Evolutionary conservation across 257 asterid species (phyloP).

Genomic region (Leptodermis oblonga): DNA sequence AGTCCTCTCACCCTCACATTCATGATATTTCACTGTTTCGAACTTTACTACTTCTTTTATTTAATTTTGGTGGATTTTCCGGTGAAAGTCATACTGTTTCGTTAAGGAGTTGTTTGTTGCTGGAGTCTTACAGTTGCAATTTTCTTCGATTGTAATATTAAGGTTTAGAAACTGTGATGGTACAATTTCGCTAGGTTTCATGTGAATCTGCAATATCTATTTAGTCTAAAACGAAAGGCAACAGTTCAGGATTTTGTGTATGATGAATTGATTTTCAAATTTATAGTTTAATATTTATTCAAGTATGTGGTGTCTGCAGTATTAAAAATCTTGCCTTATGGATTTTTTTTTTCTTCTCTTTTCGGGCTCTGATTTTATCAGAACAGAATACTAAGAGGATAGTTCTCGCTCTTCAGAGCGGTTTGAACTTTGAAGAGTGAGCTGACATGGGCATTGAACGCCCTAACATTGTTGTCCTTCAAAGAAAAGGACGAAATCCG

Average conservation of each 20-base stretch:
- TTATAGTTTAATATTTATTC: neutral
- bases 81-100: neutral
- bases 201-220: neutral
- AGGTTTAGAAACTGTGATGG: neutral
- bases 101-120: neutral
- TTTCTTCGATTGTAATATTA: too few relatives aligned
- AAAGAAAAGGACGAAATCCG: constrained; percentile 97
- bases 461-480: constrained; percentile 85
- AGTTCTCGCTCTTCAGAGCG: constrained; percentile 96
- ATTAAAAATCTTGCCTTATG: neutral
- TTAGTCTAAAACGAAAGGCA: neutral
- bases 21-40: neutral
- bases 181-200: neutral
- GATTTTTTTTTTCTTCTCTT: neutral
- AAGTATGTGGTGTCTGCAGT: neutral
- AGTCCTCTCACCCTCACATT: constrained; percentile 1
- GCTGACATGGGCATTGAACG: constrained; percentile 92
- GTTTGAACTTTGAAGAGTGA: constrained; percentile 96
- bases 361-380: constrained; percentile 34
- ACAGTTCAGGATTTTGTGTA: neutral
- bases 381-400: constrained; percentile 95
- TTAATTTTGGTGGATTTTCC: too few relatives aligned
- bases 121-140: neutral
- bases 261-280: neutral
- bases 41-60: too few relatives aligned